Evolutionary conservation across 2,329 filamentous ascomycete species (phyloP), one percentile per base, ranked within the genome.

Genomic region (Exutisphaerella laricina): DNA sequence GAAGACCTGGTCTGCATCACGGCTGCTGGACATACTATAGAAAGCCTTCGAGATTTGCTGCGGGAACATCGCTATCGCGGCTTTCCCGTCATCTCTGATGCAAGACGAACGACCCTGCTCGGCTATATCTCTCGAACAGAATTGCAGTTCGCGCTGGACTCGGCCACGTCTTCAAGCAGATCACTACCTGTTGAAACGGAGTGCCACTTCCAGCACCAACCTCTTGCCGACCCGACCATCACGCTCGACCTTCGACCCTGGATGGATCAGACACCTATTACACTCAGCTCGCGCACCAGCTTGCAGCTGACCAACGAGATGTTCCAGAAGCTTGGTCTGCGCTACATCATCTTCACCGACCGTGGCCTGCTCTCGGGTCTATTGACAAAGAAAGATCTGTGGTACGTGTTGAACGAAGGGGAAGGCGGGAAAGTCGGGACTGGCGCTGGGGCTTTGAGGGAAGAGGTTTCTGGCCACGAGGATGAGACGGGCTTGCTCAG

Each of bases 181-280:
- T 74, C 73, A 36, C 71, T 94, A 1, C 72, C 82, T 0, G 72
- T 75, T 1, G 80, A 84, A 47, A 85, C 88, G 0, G 85, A 90
- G 61, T 83, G 84, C 31, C 88, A 85, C 66, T 96, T 98, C 67
- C 76, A 79, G 1, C 86, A 94, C 60, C 85, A 89, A 59, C 82
- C 85, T 2, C 80, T 90, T 41, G 83, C 84, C 1, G 87, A 94
- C 58, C 84, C 86, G 1, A 72, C 76, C 14, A 75, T 79, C 12
- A 88, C 84, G 1, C 79, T 98, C 28, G 92, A 98, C 66, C 75
- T 98, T 8, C 75, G 90, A 5, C 89, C 89, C 2, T 98, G 92
- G 92, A 96, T 98, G 88, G 92, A 98, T 65, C 90, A 96, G 65
- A 98, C 92, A 0, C 92, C 92, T 1, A 85, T 98, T 34, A 97